A percentile compares a stretch with the other conserved stretches of the same genome.
phyloP scores from a whole-genome alignment of 768 basidiomycete species.

The Termitomyces eurrhizus region DNA sequence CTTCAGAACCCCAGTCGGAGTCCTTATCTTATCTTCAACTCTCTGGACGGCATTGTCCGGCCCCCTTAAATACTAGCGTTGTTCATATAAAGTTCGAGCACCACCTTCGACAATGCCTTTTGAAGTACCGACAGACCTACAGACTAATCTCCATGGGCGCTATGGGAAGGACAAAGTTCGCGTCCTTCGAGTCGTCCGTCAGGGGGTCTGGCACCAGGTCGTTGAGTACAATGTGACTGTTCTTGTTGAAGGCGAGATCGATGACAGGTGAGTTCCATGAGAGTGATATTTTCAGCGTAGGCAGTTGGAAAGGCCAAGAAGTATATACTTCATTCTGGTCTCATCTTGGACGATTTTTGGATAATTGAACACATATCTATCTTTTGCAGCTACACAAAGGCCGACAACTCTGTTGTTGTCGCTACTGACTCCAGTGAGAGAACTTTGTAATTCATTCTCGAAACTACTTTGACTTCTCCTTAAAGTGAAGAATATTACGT shows the following conservation, averaged over 20 bases:
- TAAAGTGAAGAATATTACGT: constrained; percentile 66
- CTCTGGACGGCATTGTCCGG: not conserved
- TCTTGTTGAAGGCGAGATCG: constrained; percentile 81
- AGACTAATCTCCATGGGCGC: constrained; percentile 36
- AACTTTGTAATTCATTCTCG: not conserved
- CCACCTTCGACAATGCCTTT: not conserved
- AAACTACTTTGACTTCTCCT: not conserved
- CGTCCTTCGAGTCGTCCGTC: constrained; percentile 80
- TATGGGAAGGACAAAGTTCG: constrained; percentile 91
- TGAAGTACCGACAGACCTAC: not conserved
- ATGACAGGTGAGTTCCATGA: constrained; percentile 48
- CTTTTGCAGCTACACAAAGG: constrained; percentile 68
- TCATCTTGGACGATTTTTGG: not conserved
- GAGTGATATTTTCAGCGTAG: not conserved
- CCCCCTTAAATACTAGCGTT: not conserved
- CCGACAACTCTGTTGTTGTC: constrained; percentile 85
- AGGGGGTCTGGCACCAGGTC: constrained; percentile 60
- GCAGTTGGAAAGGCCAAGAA: too few relatives aligned
- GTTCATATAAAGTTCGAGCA: not conserved
- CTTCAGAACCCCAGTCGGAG: too few relatives aligned
- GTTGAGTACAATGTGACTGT: constrained; percentile 83
- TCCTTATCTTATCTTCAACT: too few relatives aligned
- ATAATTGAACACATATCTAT: not conserved
- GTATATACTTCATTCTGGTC: not conserved
- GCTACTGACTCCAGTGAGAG: constrained; percentile 87